A percentile compares a stretch with the other conserved stretches of the same genome.
Conservation (phyloP, 768 basidiomycete genomes). For the Rhizopogon vesiculosus region DNA sequence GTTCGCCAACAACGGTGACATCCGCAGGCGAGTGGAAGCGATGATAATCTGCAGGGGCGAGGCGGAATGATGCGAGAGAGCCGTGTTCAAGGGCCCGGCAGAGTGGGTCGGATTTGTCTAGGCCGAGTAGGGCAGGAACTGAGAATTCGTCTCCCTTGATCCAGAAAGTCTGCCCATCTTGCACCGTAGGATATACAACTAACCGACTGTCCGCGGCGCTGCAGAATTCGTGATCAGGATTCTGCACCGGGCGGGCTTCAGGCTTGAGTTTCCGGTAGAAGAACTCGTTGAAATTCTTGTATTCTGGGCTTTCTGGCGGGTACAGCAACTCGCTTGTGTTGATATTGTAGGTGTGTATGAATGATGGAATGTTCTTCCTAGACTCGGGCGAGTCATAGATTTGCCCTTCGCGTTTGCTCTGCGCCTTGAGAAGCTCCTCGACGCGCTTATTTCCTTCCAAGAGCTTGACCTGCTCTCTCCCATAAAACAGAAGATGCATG, state of each 20-base stretch:
- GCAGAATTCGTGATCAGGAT: constrained; percentile 45
- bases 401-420: constrained; percentile 52
- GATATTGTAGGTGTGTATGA: constrained; percentile 53
- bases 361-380: constrained; percentile 47
- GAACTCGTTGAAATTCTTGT: constrained; percentile 75
- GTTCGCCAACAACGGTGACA: constrained; percentile 38
- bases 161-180: constrained; percentile 67
- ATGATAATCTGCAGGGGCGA: constrained; percentile 81
- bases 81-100: constrained; percentile 38
- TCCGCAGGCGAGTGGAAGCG: constrained; percentile 73
- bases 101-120: constrained; percentile 36
- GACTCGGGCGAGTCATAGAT: constrained; percentile 53
- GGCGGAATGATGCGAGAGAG: constrained; percentile 63
- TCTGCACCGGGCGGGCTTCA: constrained; percentile 56
- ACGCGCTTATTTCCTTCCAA: constrained; percentile 42
- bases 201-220: constrained; percentile 72
- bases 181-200: constrained; percentile 58
- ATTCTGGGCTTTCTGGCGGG: constrained; percentile 54
- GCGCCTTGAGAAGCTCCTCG: constrained; percentile 46
- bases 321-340: constrained; percentile 51
- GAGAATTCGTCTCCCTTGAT: constrained; percentile 71
- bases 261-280: constrained; percentile 59
- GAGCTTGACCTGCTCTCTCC: constrained; percentile 43
- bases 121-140: constrained; percentile 53
- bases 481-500: constrained; percentile 75